Base-by-base conservation (phyloP, 768 basidiomycete species). In the Pseudohyphozyma bogoriensis region DNA sequence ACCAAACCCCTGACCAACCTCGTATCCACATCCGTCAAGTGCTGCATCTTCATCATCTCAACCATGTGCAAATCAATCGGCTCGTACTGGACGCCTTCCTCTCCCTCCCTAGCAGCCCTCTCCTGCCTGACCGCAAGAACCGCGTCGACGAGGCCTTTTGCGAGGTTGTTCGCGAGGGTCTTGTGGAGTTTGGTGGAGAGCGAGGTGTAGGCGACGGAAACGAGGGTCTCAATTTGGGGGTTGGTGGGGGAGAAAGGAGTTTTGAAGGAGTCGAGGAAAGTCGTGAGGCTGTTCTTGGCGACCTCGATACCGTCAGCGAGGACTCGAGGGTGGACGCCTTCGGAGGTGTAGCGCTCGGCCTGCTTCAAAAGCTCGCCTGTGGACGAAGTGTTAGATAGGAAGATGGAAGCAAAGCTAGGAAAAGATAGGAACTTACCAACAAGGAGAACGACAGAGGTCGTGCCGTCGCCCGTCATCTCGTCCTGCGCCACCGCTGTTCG, bases 31-130 rank as follows among this genome's bases (percentile, higher is more conserved):
- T 95, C 90, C 45, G 86, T 92, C 70, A 92, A 86, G 77, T 99
- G 95, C 74, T 95, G 93, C 95, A 99, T 99, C 78, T 97, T 97
- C 95, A 97, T 97, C 64, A 97, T 85, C 77, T 99, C 95, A 54
- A 99, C 78, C 95, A 99, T 99, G 77, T 97, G 93, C 58, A 99
- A 79, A 78, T 99, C 95, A 72, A 97, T 92, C 52, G 92, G 90
- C 68, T 91, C 85, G 55, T 80, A 81, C 86, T 67, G 83, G 82
- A 71, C 85, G 83, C 63, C 78, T 76, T 24, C 58, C 32, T n/a
- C 40, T 20, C 20, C 22, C 20, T 37, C 37, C 1, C 35, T 28
- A 8, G 13, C 36, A 7, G 22, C 24, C 83, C 85, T 83, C 78
- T 77, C 77, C 49, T 74, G 71, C 22, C 84, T 82, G 74, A 99